Conservation (phyloP, 257 asterid genomes). For the Ligustrum vulgare region DNA sequence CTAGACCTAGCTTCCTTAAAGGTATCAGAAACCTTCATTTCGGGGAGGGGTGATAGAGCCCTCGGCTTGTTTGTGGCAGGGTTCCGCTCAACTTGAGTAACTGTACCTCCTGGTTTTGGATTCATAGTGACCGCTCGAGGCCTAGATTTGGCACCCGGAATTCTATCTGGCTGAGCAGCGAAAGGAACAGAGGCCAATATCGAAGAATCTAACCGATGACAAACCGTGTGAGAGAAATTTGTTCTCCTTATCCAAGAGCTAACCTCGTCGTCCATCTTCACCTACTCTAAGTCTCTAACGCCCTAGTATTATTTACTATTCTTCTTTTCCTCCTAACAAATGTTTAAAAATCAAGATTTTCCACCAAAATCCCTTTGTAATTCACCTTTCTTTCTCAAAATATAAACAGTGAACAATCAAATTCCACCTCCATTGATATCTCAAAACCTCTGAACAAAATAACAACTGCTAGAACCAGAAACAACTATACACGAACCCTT, state of each 20-base stretch:
- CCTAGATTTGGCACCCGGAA: slow-evolving; percentile 38
- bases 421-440: slow-evolving; percentile 32
- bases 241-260: slow-evolving; percentile 91
- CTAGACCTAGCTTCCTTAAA: slow-evolving; percentile 74
- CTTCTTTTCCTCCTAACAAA: not conserved
- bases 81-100: slow-evolving; percentile 44
- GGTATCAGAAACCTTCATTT: slow-evolving; percentile 57
- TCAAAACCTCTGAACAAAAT: slow-evolving; percentile 22
- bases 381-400: slow-evolving; percentile 36
- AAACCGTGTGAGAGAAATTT: slow-evolving; percentile 78
- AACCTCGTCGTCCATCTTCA: slow-evolving; percentile 71
- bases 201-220: slow-evolving; percentile 71
- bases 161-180: slow-evolving; percentile 31
- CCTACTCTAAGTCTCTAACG: slow-evolving; percentile 6
- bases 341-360: slow-evolving; percentile 31
- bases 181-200: slow-evolving; percentile 51
- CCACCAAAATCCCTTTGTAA: slow-evolving; percentile 21
- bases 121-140: slow-evolving; percentile 25
- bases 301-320: not conserved
- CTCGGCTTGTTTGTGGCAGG: slow-evolving; percentile 52
- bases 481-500: slow-evolving; percentile 16
- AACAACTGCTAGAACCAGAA: slow-evolving; percentile 13
- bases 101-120: slow-evolving; percentile 39
- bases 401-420: slow-evolving; percentile 35
- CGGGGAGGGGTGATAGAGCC: slow-evolving; percentile 73